These are phyloP conservation scores for Magnaporthiopsis poae DNA, from an alignment of 2,329 filamentous ascomycete genomes.

Conservation along the genomic window DNA sequence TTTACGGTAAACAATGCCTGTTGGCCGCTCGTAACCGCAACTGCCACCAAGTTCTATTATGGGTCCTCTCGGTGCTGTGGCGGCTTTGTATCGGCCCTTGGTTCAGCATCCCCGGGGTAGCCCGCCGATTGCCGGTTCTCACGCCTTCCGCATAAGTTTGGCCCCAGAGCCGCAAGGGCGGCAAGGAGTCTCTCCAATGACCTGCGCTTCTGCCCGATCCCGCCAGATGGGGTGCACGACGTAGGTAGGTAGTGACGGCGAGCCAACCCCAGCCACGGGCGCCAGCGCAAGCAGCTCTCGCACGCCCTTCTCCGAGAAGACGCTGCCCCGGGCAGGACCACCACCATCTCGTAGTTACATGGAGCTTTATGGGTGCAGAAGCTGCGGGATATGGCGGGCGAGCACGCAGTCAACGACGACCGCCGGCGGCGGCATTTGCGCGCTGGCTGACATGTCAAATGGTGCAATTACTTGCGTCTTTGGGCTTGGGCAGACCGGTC, in stretches of 20 bases:
- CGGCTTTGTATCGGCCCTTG: conserved; percentile 1
- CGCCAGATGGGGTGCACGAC: not conserved
- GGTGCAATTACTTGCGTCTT: conserved; percentile 19
- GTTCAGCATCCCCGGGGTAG: not conserved
- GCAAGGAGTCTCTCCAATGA: conserved; percentile 12
- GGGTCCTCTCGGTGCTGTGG: not conserved
- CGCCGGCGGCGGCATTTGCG: conserved; percentile 1
- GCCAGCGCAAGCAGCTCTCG: conserved; percentile 9
- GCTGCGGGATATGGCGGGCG: conserved; percentile 5
- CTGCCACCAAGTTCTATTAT: not conserved
- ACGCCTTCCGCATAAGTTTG: conserved; percentile 5
- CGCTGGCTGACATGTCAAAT: conserved; percentile 35
- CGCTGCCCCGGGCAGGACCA: conserved; percentile 10
- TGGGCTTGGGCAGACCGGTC: conserved; percentile 17
- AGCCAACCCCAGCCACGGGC: conserved; percentile 6
- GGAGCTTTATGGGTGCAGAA: conserved; percentile 5
- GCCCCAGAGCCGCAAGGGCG: conserved; percentile 5
- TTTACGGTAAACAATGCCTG: too few relatives aligned
- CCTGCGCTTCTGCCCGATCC: conserved; percentile 6
- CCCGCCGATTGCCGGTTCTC: conserved; percentile 4
- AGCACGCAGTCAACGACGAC: not conserved
- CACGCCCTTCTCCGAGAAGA: conserved; percentile 13
- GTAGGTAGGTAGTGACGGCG: conserved; percentile 7
- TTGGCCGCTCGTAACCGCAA: too few relatives aligned
- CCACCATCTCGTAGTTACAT: conserved; percentile 10